Conservation (phyloP, 1,139 yeast species). For the Eremothecium gossypii region DNA sequence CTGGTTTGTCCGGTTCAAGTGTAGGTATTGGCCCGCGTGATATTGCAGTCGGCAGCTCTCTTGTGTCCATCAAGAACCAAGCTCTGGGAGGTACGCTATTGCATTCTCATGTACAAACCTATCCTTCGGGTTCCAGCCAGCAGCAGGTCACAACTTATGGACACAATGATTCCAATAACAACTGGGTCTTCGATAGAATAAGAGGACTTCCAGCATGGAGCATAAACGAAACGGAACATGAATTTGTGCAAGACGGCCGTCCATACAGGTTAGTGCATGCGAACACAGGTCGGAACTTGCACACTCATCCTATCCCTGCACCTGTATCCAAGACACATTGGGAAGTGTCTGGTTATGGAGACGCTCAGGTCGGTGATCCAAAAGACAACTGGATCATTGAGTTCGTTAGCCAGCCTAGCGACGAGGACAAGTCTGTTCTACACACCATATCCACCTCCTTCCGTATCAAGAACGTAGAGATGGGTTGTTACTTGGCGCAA, state of each 20-base stretch:
- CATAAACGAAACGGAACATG: slow-evolving; percentile 42
- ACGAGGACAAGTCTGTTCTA: slow-evolving; percentile 53
- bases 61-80: slow-evolving; percentile 75
- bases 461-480: slow-evolving; percentile 56
- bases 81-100: slow-evolving; percentile 87
- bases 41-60: slow-evolving; percentile 67
- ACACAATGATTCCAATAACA: slow-evolving; percentile 85
- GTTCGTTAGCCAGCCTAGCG: slow-evolving; percentile 66
- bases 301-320: slow-evolving; percentile 75
- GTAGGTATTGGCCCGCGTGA: slow-evolving; percentile 87
- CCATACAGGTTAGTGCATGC: slow-evolving; percentile 70
- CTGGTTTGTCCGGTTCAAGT: slow-evolving; percentile 71
- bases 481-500: slow-evolving; percentile 82
- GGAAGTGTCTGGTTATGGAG: slow-evolving; percentile 95
- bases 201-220: slow-evolving; percentile 52
- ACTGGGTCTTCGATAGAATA: slow-evolving; percentile 76
- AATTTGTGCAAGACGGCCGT: slow-evolving; percentile 63
- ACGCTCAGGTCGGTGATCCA: slow-evolving; percentile 71
- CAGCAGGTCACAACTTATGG: slow-evolving; percentile 94
- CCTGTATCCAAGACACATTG: slow-evolving; percentile 61
- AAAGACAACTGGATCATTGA: slow-evolving; percentile 95
- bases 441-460: slow-evolving; percentile 86
- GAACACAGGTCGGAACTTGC: slow-evolving; percentile 80
- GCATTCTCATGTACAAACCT: slow-evolving; percentile 90
- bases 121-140: slow-evolving; percentile 91